A percentile compares a stretch with the other conserved stretches of the same genome.
These are phyloP conservation scores for Coniferiporia weirii DNA, from an alignment of 1,284 basidiomycete species.

Conservation along the genomic window DNA sequence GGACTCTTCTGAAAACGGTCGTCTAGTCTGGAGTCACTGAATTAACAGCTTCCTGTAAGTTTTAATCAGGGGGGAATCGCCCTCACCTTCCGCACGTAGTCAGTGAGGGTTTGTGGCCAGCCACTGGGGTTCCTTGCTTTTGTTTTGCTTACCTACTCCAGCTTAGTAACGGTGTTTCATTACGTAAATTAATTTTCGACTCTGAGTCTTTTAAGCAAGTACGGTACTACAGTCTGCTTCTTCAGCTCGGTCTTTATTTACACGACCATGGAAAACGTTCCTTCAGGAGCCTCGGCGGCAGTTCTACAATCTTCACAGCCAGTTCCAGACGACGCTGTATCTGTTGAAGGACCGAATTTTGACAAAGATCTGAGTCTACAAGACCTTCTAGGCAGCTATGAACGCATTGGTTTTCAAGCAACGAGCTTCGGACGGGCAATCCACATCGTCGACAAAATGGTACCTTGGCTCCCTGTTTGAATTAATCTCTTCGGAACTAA, in stretches of 20 bases:
- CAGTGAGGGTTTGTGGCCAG: too few relatives aligned
- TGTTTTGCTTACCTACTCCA: too few relatives aligned
- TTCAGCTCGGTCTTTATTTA: not conserved
- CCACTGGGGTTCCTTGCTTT: too few relatives aligned
- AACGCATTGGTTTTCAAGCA: constrained; percentile 94
- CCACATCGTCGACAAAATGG: constrained; percentile 88
- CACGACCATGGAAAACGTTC: constrained; percentile 30
- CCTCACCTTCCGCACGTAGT: too few relatives aligned
- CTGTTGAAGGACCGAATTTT: constrained; percentile 87
- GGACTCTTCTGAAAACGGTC: too few relatives aligned
- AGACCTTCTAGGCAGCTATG: constrained; percentile 74
- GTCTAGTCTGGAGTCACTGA: too few relatives aligned
- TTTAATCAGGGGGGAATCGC: too few relatives aligned
- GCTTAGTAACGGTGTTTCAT: too few relatives aligned
- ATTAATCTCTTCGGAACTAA: not conserved
- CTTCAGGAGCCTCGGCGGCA: constrained; percentile 58
- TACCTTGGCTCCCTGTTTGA: constrained; percentile 26
- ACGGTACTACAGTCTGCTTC: not conserved
- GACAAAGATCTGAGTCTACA: constrained; percentile 66
- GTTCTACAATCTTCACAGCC: constrained; percentile 78
- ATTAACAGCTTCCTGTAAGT: too few relatives aligned
- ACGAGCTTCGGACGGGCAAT: constrained; percentile 87
- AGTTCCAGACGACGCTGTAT: constrained; percentile 63
- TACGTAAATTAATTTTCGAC: not conserved
- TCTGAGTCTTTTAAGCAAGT: not conserved